phyloP scores from a whole-genome alignment of 2,329 filamentous ascomycete genomes.

The Claviceps humidiphila region DNA sequence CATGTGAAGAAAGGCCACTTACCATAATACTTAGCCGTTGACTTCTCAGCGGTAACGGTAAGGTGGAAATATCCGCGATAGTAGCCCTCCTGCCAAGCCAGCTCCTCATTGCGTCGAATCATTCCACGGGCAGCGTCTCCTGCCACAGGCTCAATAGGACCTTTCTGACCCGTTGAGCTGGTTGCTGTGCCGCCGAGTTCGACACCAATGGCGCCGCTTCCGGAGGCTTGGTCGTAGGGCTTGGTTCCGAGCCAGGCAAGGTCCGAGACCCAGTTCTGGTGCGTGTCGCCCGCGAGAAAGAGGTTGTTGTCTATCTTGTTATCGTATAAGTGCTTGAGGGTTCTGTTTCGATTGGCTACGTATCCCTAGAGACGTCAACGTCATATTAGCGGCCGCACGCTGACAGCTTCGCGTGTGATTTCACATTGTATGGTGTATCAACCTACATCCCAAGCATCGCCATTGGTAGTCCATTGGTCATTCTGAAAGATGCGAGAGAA shows the following conservation, averaged over 20 bases:
- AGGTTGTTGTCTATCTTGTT: conserved; percentile 62
- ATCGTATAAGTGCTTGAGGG: conserved; percentile 50
- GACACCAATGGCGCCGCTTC: conserved; percentile 43
- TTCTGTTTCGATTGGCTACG: conserved; percentile 56
- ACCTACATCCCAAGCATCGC: conserved; percentile 23
- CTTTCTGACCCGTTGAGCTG: conserved; percentile 43
- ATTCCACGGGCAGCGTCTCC: conserved; percentile 34
- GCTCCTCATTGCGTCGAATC: conserved; percentile 41
- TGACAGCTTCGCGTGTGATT: neutral
- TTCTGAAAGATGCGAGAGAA: conserved; percentile 40
- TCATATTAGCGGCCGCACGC: neutral
- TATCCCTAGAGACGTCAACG: conserved; percentile 36
- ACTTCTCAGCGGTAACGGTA: conserved; percentile 39
- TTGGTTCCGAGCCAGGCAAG: conserved; percentile 43
- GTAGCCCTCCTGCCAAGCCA: conserved; percentile 62
- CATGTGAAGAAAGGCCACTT: conserved; percentile 11
- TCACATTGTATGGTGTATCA: neutral
- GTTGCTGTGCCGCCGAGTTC: conserved; percentile 58
- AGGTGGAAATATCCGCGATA: conserved; percentile 64
- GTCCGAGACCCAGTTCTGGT: conserved; percentile 49
- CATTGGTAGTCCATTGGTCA: conserved; percentile 18
- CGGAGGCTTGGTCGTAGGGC: conserved; percentile 38
- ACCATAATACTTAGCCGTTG: conserved; percentile 54
- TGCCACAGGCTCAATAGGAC: conserved; percentile 38
- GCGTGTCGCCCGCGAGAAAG: conserved; percentile 57